Percentiles rank a stretch among this genome's conserved stretches.
phyloP scores from a whole-genome alignment of 371 early-diverging fungal species.

The Dentiscutata heterogama region DNA sequence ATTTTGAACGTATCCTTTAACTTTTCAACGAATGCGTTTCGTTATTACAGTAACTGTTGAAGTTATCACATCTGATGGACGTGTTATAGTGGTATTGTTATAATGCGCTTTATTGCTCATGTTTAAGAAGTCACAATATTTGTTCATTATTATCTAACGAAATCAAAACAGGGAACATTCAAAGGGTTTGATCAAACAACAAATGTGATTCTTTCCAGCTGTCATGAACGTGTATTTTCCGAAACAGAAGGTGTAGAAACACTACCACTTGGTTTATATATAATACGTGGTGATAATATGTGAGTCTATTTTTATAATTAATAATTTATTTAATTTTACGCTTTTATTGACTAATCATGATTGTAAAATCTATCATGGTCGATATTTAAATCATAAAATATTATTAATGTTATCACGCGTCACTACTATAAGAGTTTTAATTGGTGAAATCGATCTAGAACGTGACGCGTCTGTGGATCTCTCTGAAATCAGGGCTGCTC shows the following conservation, averaged over 20 bases:
- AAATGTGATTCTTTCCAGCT: constrained; percentile 77
- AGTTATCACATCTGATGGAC: constrained; percentile 70
- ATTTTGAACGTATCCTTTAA: background rate
- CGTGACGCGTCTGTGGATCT: constrained; percentile 58
- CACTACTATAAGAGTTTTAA: constrained; percentile 52
- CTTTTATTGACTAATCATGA: background rate
- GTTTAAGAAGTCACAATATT: too few species aligned
- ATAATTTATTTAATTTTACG: background rate
- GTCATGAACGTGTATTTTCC: constrained; percentile 83
- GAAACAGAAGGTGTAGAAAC: constrained; percentile 75
- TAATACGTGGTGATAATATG: constrained; percentile 86
- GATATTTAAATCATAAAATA: too few species aligned
- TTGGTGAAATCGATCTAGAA: constrained; percentile 63
- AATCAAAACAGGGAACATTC: constrained; percentile 66
- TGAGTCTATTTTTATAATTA: constrained; percentile 51
- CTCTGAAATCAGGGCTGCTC: constrained; percentile 55
- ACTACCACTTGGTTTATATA: constrained; percentile 77
- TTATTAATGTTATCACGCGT: background rate
- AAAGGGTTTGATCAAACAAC: constrained; percentile 85
- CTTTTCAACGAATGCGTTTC: background rate
- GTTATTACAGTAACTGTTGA: constrained; percentile 56
- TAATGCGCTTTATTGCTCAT: too few species aligned
- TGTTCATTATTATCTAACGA: too few species aligned
- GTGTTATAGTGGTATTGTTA: constrained; percentile 65
- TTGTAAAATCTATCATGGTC: background rate